Evolutionary conservation across 257 asterid genomes (phyloP), one percentile per base, ranked within the genome.

Genomic region (Haberlea rhodopensis): DNA sequence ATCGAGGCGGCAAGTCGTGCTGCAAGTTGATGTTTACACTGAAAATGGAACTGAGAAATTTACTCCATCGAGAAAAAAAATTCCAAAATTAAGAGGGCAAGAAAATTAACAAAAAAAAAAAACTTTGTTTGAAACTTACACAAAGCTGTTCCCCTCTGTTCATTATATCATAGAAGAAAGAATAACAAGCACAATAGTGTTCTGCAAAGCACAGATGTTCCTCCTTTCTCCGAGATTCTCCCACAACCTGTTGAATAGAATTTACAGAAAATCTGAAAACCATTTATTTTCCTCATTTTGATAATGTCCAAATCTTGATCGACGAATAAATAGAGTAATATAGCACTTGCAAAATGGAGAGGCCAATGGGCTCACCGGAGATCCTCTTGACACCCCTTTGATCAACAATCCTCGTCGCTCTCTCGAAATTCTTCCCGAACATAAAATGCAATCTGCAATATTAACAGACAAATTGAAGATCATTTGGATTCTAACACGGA

Each of bases 1-100:
- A 82, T 64, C 5, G 96, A 78, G 53, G 85, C 82, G 10, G 99
- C 95, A 22, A 94, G 85, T 63, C 95, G 81, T 60, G 97, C 99
- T 68, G 99, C 99, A 57, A 94, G 48, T 75, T 94, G 99, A 80
- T 94, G 99, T 81, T 94, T 90, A 75, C 99, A 87, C 97, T 90
- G 81, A 62, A 71, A 74, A 2, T 8, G 19, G 9, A 48, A 19
- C 31, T 26, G 18, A 46, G 26, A 8, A 45, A 24, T 21, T 45
- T 31, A 49, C 25, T 48, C 6, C 22, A 46, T 15, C 22, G 22
- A 0, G 5, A 7, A n/a, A 34, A 15, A n/a, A 18, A 60, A 5
- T 1, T 4, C 2, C 5, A 10, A 3, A 16, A 52, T 10, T 2
- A 1, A 37, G 10, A 4, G 37, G 53, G 26, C 3, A 27, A 15